Percentiles rank a stretch among this genome's conserved stretches.
These are phyloP conservation scores for Acanthamoeba lugdunensis DNA, from an alignment of 208 protist genomes.

Conservation along the genomic window DNA sequence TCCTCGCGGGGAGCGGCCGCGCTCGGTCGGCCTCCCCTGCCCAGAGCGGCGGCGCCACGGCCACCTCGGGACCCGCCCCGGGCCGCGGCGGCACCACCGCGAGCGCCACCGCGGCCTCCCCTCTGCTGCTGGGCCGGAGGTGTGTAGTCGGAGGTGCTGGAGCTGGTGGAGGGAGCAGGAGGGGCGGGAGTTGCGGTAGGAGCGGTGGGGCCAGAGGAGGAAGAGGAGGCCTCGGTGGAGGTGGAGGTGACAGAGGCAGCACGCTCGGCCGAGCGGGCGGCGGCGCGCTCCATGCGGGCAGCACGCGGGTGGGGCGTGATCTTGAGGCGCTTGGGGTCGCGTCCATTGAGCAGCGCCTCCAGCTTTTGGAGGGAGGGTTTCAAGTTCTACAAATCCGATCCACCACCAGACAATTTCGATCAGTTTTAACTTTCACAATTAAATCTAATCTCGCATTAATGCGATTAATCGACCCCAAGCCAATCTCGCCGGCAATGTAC, in stretches of 20 bases:
- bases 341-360: slow-evolving; percentile 55
- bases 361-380: slow-evolving; percentile 67
- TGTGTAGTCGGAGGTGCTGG: neutral
- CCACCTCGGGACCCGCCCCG: neutral
- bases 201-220: neutral
- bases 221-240: neutral
- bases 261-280: neutral
- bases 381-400: slow-evolving; percentile 19
- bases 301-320: slow-evolving; percentile 14
- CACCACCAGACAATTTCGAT: neutral
- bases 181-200: neutral
- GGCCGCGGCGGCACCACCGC: neutral
- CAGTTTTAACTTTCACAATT: neutral
- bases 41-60: neutral
- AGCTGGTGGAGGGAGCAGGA: neutral
- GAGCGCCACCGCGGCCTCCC: neutral
- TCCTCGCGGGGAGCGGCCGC: neutral
- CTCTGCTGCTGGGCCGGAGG: neutral
- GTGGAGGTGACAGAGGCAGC: neutral
- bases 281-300: neutral
- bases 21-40: neutral
- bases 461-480: neutral
- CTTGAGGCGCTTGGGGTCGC: slow-evolving; percentile 26
- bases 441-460: neutral
- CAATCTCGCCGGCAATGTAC: neutral